Conservation (phyloP, 176 grass and related monocot genomes). For the Oryza officinalis region DNA sequence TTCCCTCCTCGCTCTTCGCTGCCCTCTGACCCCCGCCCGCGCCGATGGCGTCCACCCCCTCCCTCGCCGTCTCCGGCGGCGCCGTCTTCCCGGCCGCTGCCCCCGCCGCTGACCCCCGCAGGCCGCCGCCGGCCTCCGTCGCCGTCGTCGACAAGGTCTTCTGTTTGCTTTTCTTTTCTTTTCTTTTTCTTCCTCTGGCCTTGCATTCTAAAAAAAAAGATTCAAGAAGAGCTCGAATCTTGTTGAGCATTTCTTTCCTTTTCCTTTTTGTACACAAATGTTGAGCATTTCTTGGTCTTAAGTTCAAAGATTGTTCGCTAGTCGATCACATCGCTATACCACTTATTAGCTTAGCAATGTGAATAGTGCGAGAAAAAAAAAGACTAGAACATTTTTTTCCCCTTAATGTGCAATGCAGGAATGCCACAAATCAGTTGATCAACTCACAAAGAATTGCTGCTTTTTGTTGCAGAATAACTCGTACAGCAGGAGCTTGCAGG, state of each 20-base stretch:
- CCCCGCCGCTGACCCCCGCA: not conserved
- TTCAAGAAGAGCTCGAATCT: not conserved
- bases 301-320: too few relatives aligned
- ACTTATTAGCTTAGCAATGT: not conserved
- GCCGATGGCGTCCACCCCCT: conserved; percentile 44
- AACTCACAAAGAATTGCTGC: not conserved
- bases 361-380: not conserved
- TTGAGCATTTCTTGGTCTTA: too few relatives aligned
- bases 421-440: not conserved
- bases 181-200: too few relatives aligned
- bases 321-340: too few relatives aligned
- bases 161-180: too few relatives aligned
- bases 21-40: not conserved
- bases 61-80: conserved; percentile 34
- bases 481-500: conserved; percentile 31
- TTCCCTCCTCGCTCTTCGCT: not conserved
- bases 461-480: conserved; percentile 33
- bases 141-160: conserved; percentile 45
- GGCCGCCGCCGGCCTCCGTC: conserved; percentile 25
- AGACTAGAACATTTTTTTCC: too few relatives aligned
- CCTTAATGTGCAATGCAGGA: not conserved
- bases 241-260: too few relatives aligned
- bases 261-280: too few relatives aligned
- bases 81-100: not conserved
- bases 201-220: not conserved